phyloP scores from a whole-genome alignment of 176 grass and related monocot species.

The Aegilops umbellulata region DNA sequence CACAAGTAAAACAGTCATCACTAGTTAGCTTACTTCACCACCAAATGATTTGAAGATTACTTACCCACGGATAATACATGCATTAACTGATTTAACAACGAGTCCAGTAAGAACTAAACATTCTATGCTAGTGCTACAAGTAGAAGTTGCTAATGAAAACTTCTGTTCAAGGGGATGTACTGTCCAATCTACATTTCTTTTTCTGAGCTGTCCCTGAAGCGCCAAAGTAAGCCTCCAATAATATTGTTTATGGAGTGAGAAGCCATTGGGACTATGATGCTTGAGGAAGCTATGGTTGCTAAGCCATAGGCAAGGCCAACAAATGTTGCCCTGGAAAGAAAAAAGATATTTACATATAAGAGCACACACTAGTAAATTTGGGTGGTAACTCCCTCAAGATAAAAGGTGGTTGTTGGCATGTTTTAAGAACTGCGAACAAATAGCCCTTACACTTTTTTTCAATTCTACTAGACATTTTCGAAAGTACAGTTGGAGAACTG shows the following conservation, averaged over 20 bases:
- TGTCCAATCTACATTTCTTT: conserved; percentile 15
- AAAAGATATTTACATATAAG: neutral
- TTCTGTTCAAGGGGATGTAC: neutral
- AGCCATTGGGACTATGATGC: conserved; percentile 71
- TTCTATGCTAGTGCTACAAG: neutral
- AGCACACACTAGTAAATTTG: neutral
- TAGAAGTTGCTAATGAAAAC: neutral
- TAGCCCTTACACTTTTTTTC: neutral
- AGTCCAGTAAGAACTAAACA: conserved; percentile 7
- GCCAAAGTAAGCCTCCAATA: conserved; percentile 74
- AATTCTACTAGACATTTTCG: neutral
- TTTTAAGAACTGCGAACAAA: conserved; percentile 5
- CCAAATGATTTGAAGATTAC: neutral
- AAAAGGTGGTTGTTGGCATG: neutral
- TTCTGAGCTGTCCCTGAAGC: conserved; percentile 22
- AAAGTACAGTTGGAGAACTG: neutral
- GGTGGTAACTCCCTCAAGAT: neutral
- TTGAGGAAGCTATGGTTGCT: conserved; percentile 72
- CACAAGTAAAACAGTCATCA: neutral
- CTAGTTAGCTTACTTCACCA: neutral
- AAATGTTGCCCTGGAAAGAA: conserved; percentile 71
- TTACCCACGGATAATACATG: conserved; percentile 7
- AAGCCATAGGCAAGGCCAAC: conserved; percentile 85
- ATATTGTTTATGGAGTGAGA: conserved; percentile 95
- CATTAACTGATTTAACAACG: neutral